These are phyloP conservation scores for Monascus ruber DNA, from an alignment of 2,329 filamentous ascomycete species.

Conservation along the genomic window DNA sequence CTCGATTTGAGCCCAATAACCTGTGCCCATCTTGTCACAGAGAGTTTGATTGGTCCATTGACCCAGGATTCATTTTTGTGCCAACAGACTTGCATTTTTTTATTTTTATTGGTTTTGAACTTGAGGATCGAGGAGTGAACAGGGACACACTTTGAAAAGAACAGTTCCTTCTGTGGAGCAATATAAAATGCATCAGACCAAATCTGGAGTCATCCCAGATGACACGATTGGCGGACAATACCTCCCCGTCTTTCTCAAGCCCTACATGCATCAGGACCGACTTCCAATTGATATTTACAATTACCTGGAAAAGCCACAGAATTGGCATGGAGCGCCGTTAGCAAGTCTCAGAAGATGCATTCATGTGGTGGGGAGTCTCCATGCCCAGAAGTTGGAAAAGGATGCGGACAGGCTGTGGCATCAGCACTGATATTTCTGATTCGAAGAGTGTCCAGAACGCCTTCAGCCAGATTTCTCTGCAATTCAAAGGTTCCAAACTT, in stretches of 20 bases:
- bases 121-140: conserved; percentile 2
- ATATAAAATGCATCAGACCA: conserved; percentile 2
- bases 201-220: conserved; percentile 1
- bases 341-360: conserved; percentile 4
- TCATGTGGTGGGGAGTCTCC: conserved; percentile 1
- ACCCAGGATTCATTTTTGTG: conserved; percentile 8
- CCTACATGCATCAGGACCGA: conserved; percentile 2
- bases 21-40: conserved; percentile 9
- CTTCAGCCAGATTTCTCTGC: no score
- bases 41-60: conserved; percentile 5
- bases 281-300: not conserved
- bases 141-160: conserved; percentile 1
- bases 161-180: conserved; percentile 1
- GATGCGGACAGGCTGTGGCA: no score
- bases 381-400: no score
- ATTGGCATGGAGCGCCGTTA: conserved; percentile 6
- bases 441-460: no score
- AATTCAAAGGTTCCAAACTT: no score
- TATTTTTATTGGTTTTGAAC: conserved; percentile 12
- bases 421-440: no score
- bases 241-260: conserved; percentile 4
- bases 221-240: conserved; percentile 3
- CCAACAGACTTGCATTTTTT: conserved; percentile 9
- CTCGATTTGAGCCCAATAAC: conserved; percentile 2
- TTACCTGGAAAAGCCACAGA: conserved; percentile 1